A percentile compares a stretch with the other conserved stretches of the same genome.
phyloP scores from a whole-genome alignment of 176 grass and related monocot species.

The Triticum urartu region DNA sequence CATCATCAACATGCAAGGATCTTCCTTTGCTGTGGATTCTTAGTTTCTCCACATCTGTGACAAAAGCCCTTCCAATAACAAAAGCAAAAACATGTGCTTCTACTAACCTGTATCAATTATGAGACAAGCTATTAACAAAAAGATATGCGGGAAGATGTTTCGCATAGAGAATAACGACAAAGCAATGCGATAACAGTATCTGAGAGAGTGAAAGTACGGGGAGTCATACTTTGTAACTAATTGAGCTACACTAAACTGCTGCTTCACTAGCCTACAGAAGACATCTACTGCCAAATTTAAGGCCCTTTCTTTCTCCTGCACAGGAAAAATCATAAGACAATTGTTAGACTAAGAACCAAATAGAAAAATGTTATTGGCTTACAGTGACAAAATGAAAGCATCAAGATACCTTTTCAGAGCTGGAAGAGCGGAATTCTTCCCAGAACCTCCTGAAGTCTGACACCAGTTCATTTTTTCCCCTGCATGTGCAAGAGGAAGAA shows the following conservation, averaged over 20 bases:
- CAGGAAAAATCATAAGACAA: conserved; percentile 28
- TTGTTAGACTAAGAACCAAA: conserved; percentile 29
- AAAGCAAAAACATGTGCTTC: conserved; percentile 99
- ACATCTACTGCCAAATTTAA: conserved; percentile 93
- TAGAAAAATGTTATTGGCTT: conserved; percentile 20
- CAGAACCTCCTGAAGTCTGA: conserved; percentile 91
- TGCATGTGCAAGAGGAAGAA: conserved; percentile 38
- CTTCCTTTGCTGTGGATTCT: conserved; percentile 87
- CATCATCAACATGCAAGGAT: conserved; percentile 73
- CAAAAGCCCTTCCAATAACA: conserved; percentile 99
- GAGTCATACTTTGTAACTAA: conserved; percentile 82
- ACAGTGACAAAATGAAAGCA: conserved; percentile 12
- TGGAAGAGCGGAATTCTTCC: conserved; percentile 99
- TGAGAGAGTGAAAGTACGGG: neutral
- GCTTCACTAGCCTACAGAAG: conserved; percentile 99
- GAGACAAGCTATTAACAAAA: neutral
- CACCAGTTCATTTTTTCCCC: conserved; percentile 89
- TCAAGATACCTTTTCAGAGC: conserved; percentile 82
- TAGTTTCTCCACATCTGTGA: conserved; percentile 96
- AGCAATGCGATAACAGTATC: neutral
- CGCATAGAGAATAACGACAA: conserved; percentile 11
- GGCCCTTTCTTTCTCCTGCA: conserved; percentile 99
- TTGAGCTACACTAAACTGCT: conserved; percentile 87
- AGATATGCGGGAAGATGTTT: conserved; percentile 14
- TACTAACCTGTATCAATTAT: conserved; percentile 78